Evolutionary conservation across 495 filamentous ascomycete genomes (phyloP).

Genomic region (Tricharina praecox): DNA sequence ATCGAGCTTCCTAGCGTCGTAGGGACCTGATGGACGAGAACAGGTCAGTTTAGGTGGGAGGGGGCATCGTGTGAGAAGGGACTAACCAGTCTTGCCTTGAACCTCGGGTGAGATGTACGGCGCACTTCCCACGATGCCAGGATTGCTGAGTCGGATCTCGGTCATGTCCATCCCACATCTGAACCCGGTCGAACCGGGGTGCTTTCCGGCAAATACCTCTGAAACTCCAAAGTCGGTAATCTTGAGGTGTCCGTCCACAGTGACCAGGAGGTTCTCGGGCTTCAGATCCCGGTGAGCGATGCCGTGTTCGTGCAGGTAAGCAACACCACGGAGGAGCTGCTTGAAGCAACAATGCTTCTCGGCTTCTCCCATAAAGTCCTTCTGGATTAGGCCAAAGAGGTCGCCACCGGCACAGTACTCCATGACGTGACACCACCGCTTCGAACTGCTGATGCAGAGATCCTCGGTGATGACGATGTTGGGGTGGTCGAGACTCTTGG

Average conservation of each 20-base stretch:
- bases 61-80: not conserved
- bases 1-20: slow-evolving; percentile 59
- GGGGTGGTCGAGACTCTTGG: slow-evolving; percentile 57
- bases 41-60: not conserved
- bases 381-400: slow-evolving; percentile 48
- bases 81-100: slow-evolving; percentile 39
- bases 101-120: slow-evolving; percentile 71
- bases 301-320: slow-evolving; percentile 51
- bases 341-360: slow-evolving; percentile 63
- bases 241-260: slow-evolving; percentile 51
- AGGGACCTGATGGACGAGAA: slow-evolving; percentile 32
- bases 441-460: slow-evolving; percentile 45
- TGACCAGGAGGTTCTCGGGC: slow-evolving; percentile 59
- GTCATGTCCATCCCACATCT: slow-evolving; percentile 50
- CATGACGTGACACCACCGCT: slow-evolving; percentile 68
- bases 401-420: slow-evolving; percentile 64
- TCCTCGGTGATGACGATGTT: slow-evolving; percentile 60
- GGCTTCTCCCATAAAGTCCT: slow-evolving; percentile 40
- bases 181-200: slow-evolving; percentile 50
- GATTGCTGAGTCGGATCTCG: slow-evolving; percentile 46
- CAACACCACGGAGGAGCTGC: slow-evolving; percentile 53
- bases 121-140: slow-evolving; percentile 56
- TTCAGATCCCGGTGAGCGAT: slow-evolving; percentile 75
- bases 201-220: slow-evolving; percentile 56
- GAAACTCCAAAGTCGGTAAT: slow-evolving; percentile 69